A percentile compares a stretch with the other conserved stretches of the same genome.
phyloP scores from a whole-genome alignment of 306 rosid genomes.

The Prunus mira region DNA sequence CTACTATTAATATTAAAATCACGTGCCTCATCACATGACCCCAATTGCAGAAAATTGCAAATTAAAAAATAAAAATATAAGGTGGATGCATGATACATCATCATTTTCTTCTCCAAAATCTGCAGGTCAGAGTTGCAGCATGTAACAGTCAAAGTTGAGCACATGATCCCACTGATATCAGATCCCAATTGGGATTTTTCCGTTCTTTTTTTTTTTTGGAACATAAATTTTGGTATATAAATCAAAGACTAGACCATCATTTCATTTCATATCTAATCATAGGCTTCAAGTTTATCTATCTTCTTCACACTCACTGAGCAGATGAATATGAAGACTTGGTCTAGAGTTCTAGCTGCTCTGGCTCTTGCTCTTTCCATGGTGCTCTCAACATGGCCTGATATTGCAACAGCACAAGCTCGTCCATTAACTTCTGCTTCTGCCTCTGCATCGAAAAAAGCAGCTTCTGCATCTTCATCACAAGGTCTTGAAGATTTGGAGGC shows the following conservation, averaged over 20 bases:
- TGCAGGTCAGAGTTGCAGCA: slow-evolving; percentile 27
- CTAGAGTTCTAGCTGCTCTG: slow-evolving; percentile 47
- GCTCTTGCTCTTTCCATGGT: slow-evolving; percentile 41
- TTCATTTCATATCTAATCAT: slow-evolving; percentile 4
- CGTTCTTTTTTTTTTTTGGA: neutral
- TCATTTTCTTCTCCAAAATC: slow-evolving; percentile 26
- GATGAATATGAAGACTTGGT: slow-evolving; percentile 45
- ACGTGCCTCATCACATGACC: slow-evolving; percentile 62
- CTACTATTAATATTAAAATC: slow-evolving; percentile 28
- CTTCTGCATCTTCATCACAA: slow-evolving; percentile 27
- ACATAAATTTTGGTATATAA: slow-evolving; percentile 27
- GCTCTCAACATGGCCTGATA: slow-evolving; percentile 27
- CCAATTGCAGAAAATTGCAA: neutral
- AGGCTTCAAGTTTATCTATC: slow-evolving; percentile 13
- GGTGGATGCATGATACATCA: neutral
- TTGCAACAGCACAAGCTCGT: slow-evolving; percentile 27
- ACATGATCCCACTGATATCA: slow-evolving; percentile 54
- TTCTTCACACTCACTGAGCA: slow-evolving; percentile 20
- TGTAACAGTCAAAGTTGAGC: slow-evolving; percentile 45
- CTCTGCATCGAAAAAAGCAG: neutral
- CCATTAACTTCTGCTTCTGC: slow-evolving; percentile 21
- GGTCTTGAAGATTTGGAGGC: slow-evolving; percentile 31
- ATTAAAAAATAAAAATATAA: too few relatives aligned
- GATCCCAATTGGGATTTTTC: slow-evolving; percentile 41
- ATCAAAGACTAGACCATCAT: slow-evolving; percentile 17